A percentile compares a stretch with the other conserved stretches of the same genome.
These are phyloP conservation scores for Acacia crassicarpa DNA, from an alignment of 306 rosid species.

Conservation along the genomic window DNA sequence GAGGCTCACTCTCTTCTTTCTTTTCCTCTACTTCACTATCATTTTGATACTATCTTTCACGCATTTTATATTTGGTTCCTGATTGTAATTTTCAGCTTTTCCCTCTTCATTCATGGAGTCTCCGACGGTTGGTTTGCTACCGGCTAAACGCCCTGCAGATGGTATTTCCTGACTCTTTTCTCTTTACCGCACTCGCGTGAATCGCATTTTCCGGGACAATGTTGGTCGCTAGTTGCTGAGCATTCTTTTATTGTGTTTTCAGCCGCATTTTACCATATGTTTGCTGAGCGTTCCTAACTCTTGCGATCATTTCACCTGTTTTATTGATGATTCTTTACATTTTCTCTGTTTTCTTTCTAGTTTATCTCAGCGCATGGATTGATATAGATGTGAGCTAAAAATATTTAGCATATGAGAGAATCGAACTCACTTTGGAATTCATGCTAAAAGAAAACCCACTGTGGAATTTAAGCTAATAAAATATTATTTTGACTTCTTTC, in stretches of 20 bases:
- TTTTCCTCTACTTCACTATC: neutral
- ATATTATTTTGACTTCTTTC: neutral
- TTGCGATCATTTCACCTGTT: conserved; percentile 10
- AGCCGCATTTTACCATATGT: neutral
- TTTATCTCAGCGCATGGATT: neutral
- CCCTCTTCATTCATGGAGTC: conserved; percentile 43
- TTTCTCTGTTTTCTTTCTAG: neutral
- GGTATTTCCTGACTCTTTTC: conserved; percentile 25
- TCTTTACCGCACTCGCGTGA: neutral
- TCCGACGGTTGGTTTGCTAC: conserved; percentile 24
- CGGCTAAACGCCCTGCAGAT: conserved; percentile 30
- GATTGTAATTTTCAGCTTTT: conserved; percentile 26
- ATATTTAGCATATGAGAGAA: neutral
- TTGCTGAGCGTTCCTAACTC: neutral
- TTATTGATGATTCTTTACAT: neutral
- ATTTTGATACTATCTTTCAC: neutral
- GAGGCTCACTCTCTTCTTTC: neutral
- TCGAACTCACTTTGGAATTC: neutral
- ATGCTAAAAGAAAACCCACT: neutral
- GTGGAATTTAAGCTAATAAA: neutral
- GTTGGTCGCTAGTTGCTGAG: neutral
- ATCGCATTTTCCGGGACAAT: neutral
- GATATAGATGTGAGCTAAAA: neutral
- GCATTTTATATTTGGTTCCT: neutral
- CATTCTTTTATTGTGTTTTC: conserved; percentile 5